Conservation (phyloP, 179 eudicot genomes). For the Beta lomatogona region DNA sequence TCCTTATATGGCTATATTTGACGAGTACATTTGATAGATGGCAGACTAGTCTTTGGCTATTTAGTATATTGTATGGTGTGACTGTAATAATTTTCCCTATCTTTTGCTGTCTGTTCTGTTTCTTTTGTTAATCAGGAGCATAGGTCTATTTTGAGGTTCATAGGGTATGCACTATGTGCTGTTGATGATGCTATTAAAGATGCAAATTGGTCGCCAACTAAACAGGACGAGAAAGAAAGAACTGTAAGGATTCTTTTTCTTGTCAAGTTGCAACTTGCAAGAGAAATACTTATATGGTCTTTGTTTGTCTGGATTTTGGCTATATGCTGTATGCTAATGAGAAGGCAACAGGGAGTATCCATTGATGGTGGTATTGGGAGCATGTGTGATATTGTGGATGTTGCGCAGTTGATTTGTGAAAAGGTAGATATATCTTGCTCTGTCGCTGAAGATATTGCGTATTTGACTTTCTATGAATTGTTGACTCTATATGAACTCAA, state of each 20-base stretch:
- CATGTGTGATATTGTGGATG: conserved; percentile 84
- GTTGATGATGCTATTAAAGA: conserved; percentile 93
- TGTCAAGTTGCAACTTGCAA: conserved; percentile 1
- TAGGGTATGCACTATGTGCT: conserved; percentile 93
- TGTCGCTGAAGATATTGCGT: neutral
- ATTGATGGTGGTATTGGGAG: conserved; percentile 96
- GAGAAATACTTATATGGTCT: conserved; percentile 4
- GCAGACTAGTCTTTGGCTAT: neutral
- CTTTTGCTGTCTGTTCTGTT: neutral
- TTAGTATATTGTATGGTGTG: neutral
- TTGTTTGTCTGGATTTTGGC: conserved; percentile 9
- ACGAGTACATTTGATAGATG: neutral
- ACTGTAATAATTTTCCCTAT: neutral
- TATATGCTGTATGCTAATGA: conserved; percentile 34
- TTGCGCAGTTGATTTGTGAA: conserved; percentile 81
- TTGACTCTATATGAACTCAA: neutral
- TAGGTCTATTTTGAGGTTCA: conserved; percentile 79
- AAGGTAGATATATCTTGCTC: conserved; percentile 51
- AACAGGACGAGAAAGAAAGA: conserved; percentile 70
- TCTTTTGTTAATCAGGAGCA: conserved; percentile 60
- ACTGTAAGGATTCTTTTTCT: conserved; percentile 50
- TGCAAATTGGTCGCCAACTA: conserved; percentile 76
- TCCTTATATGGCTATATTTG: neutral
- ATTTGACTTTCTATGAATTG: neutral
- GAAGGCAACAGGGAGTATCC: conserved; percentile 83